These are phyloP conservation scores for Hevea brasiliensis DNA, from an alignment of 345 rosid genomes.

Conservation along the genomic window DNA sequence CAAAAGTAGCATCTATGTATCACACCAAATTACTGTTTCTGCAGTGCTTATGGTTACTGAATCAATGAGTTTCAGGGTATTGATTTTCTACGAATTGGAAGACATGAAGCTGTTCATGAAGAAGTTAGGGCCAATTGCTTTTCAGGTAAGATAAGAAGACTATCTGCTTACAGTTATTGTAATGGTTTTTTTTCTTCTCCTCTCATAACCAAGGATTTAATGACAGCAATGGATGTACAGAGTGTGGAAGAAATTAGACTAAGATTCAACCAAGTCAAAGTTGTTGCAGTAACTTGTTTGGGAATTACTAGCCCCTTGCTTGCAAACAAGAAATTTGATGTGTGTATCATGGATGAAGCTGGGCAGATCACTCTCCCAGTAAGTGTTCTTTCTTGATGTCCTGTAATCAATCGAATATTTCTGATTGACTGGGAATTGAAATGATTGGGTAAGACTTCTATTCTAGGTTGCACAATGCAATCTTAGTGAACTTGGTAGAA, in stretches of 20 bases:
- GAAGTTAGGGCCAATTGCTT: constrained; percentile 73
- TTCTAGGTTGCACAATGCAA: not conserved
- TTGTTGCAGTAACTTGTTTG: constrained; percentile 90
- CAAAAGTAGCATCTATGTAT: constrained; percentile 1
- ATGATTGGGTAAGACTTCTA: not conserved
- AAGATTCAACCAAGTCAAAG: constrained; percentile 73
- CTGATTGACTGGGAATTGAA: not conserved
- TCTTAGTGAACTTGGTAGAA: not conserved
- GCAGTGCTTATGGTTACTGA: constrained; percentile 1
- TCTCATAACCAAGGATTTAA: constrained; percentile 28
- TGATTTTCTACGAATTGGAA: constrained; percentile 90
- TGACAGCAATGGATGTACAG: constrained; percentile 51
- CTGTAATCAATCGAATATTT: not conserved
- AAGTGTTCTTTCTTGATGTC: constrained; percentile 34
- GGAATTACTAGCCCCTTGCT: constrained; percentile 90
- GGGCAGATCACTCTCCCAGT: constrained; percentile 95
- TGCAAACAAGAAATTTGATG: constrained; percentile 77
- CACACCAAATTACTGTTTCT: not conserved
- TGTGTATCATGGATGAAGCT: constrained; percentile 97
- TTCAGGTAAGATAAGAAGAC: constrained; percentile 52
- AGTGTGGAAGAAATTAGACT: constrained; percentile 68
- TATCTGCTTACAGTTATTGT: constrained; percentile 2
- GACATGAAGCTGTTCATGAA: constrained; percentile 78
- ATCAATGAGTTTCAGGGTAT: constrained; percentile 47
- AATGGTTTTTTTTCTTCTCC: constrained; percentile 23